Conservation (phyloP, 2,329 filamentous ascomycete species). For the Pyrenophora graminea region DNA sequence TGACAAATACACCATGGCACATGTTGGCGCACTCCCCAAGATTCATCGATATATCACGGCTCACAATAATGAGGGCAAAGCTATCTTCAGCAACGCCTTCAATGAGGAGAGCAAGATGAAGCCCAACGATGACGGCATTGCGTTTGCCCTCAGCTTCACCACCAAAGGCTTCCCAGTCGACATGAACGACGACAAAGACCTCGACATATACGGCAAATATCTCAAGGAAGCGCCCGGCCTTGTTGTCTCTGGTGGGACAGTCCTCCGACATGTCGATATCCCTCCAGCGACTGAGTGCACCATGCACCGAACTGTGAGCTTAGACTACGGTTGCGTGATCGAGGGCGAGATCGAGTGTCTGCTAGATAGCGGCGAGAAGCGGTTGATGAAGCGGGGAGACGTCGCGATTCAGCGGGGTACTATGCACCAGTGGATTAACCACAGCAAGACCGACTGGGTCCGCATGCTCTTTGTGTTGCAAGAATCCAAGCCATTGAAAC, state of each 20-base stretch:
- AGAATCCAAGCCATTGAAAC: conserved; percentile 40
- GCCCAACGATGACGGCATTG: conserved; percentile 50
- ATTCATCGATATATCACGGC: conserved; percentile 45
- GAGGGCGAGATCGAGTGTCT: conserved; percentile 47
- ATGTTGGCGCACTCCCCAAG: conserved; percentile 37
- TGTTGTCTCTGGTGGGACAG: conserved; percentile 53
- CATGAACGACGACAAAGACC: conserved; percentile 53
- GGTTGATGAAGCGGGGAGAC: conserved; percentile 44
- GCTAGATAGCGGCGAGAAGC: conserved; percentile 47
- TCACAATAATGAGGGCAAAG: conserved; percentile 43
- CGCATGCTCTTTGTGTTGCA: conserved; percentile 47
- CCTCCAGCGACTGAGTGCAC: conserved; percentile 39
- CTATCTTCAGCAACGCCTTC: conserved; percentile 44
- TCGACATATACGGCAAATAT: conserved; percentile 52
- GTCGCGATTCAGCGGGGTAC: conserved; percentile 47
- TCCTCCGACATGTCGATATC: conserved; percentile 51
- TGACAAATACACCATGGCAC: conserved; percentile 32
- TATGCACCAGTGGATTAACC: conserved; percentile 48
- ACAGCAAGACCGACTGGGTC: conserved; percentile 39
- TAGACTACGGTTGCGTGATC: conserved; percentile 48
- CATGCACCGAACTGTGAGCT: conserved; percentile 49
- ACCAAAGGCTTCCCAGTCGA: conserved; percentile 55
- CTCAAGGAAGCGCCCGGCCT: conserved; percentile 55
- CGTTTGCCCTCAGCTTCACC: conserved; percentile 56
- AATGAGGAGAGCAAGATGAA: conserved; percentile 44